Evolutionary conservation across 2,329 filamentous ascomycete species (phyloP).

Genomic region (Cyclaneusma minus): DNA sequence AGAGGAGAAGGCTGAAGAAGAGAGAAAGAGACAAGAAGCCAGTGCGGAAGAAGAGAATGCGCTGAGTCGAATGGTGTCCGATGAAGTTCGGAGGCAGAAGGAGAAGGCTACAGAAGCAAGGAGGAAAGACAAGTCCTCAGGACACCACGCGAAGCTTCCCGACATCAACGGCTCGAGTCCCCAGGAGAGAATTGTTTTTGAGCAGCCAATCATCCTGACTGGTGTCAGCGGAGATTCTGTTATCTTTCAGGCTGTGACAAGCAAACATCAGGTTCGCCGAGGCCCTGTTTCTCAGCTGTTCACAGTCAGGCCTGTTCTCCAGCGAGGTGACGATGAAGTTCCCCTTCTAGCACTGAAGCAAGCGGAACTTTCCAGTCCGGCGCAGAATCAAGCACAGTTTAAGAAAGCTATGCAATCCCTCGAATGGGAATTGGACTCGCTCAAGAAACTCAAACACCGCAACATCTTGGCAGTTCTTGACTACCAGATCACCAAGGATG

Average conservation of each 20-base stretch:
- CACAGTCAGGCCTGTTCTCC: slow-evolving; percentile 53
- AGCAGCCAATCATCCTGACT: slow-evolving; percentile 47
- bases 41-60: slow-evolving; percentile 53
- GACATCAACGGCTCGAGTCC: slow-evolving; percentile 19
- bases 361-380: slow-evolving; percentile 39
- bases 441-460: slow-evolving; percentile 61
- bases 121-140: slow-evolving; percentile 34
- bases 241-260: slow-evolving; percentile 55
- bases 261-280: slow-evolving; percentile 48
- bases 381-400: slow-evolving; percentile 44
- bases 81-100: slow-evolving; percentile 54
- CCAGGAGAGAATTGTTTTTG: slow-evolving; percentile 38
- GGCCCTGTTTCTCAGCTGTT: slow-evolving; percentile 54
- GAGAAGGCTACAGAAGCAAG: slow-evolving; percentile 49
- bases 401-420: slow-evolving; percentile 64
- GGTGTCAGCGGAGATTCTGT: slow-evolving; percentile 48
- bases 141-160: slow-evolving; percentile 22
- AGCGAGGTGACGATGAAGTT: slow-evolving; percentile 31
- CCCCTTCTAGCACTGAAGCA: slow-evolving; percentile 62
- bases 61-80: slow-evolving; percentile 54
- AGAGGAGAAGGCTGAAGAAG: slow-evolving; percentile 29
- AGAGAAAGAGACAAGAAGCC: slow-evolving; percentile 36
- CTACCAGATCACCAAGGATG: slow-evolving; percentile 53
- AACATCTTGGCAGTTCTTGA: slow-evolving; percentile 70
- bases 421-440: slow-evolving; percentile 58